Evolutionary conservation across 805 yeast genomes (phyloP).

Genomic region (Saccharomyces paradoxus): DNA sequence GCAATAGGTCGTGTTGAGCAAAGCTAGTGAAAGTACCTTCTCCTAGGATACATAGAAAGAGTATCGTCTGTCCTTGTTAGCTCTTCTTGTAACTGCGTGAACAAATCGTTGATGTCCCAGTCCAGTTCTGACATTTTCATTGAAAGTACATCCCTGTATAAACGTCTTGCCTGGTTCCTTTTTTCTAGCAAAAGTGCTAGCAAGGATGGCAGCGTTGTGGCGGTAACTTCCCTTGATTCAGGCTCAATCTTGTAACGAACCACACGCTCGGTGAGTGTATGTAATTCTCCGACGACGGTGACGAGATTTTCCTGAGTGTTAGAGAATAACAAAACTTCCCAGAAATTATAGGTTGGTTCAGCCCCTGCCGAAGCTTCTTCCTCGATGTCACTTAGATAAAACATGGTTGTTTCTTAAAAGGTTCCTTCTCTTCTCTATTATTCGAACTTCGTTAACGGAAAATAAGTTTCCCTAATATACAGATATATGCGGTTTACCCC

Average conservation of each 20-base stretch:
- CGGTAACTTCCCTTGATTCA: neutral
- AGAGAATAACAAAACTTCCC: conserved; percentile 6
- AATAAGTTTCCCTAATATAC: neutral
- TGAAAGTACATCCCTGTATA: conserved; percentile 12
- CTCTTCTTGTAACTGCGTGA: conserved; percentile 11
- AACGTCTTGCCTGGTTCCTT: conserved; percentile 16
- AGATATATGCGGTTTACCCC: neutral
- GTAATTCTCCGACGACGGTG: conserved; percentile 7
- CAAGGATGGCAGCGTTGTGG: conserved; percentile 7
- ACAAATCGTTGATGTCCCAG: conserved; percentile 11
- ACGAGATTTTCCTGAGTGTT: conserved; percentile 4
- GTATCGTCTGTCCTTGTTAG: conserved; percentile 12
- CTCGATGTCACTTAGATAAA: neutral
- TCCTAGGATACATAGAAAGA: conserved; percentile 12
- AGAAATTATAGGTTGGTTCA: neutral
- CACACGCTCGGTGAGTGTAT: conserved; percentile 11
- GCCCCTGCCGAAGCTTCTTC: neutral
- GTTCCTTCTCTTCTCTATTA: conserved; percentile 1
- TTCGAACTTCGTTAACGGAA: conserved; percentile 1
- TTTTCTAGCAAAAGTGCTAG: conserved; percentile 12
- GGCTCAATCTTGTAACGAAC: conserved; percentile 1
- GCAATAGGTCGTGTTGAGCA: conserved; percentile 18
- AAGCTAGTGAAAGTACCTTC: conserved; percentile 11
- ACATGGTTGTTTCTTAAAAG: neutral
- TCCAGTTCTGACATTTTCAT: conserved; percentile 6